A percentile compares a stretch with the other conserved stretches of the same genome.
Evolutionary conservation across 2,329 filamentous ascomycete species (phyloP).

Genomic region (Sarocladium oryzae): DNA sequence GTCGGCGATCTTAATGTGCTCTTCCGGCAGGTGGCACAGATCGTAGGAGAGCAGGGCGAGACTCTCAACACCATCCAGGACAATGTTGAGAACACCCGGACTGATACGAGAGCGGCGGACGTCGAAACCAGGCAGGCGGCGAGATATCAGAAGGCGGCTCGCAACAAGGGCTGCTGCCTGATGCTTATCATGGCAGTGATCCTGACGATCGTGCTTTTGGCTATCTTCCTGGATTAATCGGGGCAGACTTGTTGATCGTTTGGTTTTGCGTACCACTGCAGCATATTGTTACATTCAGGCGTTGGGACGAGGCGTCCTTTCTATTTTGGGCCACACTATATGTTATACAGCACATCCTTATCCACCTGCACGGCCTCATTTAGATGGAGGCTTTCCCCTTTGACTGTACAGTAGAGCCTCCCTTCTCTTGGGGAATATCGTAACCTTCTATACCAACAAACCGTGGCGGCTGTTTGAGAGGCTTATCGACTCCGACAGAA

Average conservation of each 20-base stretch:
- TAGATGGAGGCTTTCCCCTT: too few relatives aligned
- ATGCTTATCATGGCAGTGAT: constrained; percentile 84
- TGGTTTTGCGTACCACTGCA: background rate
- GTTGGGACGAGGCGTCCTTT: background rate
- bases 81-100: constrained; percentile 77
- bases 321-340: constrained; percentile 7
- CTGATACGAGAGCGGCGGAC: constrained; percentile 80
- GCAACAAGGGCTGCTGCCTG: constrained; percentile 90
- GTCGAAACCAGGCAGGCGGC: constrained; percentile 78
- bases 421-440: constrained; percentile 15
- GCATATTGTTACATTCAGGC: constrained; percentile 4
- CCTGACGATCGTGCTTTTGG: constrained; percentile 80
- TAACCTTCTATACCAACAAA: constrained; percentile 7
- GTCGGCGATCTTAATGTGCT: constrained; percentile 94
- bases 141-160: constrained; percentile 88
- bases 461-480: constrained; percentile 1
- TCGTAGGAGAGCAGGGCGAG: constrained; percentile 89
- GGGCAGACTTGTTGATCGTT: background rate
- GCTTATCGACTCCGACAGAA: constrained; percentile 2
- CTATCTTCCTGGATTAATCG: constrained; percentile 43
- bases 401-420: background rate
- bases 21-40: constrained; percentile 96
- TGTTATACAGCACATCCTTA: background rate
- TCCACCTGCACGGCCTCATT: background rate
- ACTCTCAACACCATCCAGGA: constrained; percentile 80